Conservation (phyloP, 2,329 filamentous ascomycete genomes). For the Gnomoniopsis smithogilvyi region DNA sequence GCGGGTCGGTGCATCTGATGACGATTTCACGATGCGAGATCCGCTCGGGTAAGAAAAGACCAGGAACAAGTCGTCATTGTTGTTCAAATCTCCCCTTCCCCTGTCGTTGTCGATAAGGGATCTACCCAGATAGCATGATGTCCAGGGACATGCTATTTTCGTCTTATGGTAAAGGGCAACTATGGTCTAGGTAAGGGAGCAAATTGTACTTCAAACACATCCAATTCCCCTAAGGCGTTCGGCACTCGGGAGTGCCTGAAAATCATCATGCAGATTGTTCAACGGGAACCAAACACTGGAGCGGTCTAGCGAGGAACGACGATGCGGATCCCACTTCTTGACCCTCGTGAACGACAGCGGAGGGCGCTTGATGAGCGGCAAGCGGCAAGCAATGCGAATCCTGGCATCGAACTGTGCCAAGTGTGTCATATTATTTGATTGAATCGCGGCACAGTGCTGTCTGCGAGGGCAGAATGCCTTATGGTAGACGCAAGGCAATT, state of each 20-base stretch:
- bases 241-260: conserved; percentile 5
- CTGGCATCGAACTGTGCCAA: conserved; percentile 12
- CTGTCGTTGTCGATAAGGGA: no score
- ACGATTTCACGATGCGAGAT: background rate
- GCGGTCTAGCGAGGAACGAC: no score
- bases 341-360: no score
- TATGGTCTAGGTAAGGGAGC: no score
- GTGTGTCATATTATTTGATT: conserved; percentile 8
- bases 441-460: conserved; percentile 1
- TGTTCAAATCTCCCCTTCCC: no score
- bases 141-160: no score
- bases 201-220: background rate
- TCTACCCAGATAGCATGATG: no score
- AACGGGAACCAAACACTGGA: background rate
- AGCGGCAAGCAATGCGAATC: conserved; percentile 5
- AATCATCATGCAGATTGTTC: background rate
- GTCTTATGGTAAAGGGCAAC: no score
- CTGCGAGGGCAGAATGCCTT: no score
- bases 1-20: conserved; percentile 3
- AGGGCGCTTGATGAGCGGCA: background rate
- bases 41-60: no score
- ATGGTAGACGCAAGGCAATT: no score
- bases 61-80: background rate
- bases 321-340: no score
- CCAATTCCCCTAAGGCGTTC: background rate